phyloP scores from a whole-genome alignment of 257 asterid genomes.

The Nicotiana tabacum region DNA sequence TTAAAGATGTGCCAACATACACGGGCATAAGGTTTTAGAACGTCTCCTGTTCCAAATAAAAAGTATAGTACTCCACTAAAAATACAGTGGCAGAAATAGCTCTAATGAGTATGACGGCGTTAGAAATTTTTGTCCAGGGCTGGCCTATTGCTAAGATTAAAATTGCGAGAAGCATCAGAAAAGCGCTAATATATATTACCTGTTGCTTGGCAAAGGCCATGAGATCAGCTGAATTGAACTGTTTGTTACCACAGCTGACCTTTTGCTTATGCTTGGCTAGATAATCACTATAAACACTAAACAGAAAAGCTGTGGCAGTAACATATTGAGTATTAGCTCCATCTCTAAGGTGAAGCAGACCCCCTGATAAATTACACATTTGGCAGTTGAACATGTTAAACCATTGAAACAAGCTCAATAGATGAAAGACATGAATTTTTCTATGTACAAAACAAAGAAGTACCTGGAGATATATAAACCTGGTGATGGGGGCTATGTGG shows the following conservation, averaged over 20 bases:
- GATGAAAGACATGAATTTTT: not conserved
- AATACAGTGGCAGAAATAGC: not conserved
- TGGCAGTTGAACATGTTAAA: not conserved
- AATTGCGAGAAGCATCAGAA: not conserved
- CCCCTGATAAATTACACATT: conserved; percentile 33
- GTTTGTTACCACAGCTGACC: conserved; percentile 41
- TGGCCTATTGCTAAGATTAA: not conserved
- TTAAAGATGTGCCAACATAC: not conserved
- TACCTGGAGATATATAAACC: conserved; percentile 66
- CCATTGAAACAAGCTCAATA: not conserved
- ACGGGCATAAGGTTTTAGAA: too few relatives aligned
- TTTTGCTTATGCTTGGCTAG: conserved; percentile 36
- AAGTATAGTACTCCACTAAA: too few relatives aligned
- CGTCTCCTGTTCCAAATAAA: too few relatives aligned
- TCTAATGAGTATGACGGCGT: not conserved
- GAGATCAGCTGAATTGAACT: conserved; percentile 27
- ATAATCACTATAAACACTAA: conserved; percentile 52
- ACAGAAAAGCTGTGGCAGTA: conserved; percentile 55
- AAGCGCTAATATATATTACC: conserved; percentile 25
- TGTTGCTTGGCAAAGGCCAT: conserved; percentile 60
- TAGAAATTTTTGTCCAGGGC: not conserved
- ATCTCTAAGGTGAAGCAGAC: conserved; percentile 61
- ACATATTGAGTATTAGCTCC: conserved; percentile 89
- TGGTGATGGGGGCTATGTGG: conserved; percentile 71
- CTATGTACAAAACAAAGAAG: not conserved